Base-by-base conservation (phyloP, 2,329 filamentous ascomycete genomes). In the Neofusicoccum kwambonambiense region DNA sequence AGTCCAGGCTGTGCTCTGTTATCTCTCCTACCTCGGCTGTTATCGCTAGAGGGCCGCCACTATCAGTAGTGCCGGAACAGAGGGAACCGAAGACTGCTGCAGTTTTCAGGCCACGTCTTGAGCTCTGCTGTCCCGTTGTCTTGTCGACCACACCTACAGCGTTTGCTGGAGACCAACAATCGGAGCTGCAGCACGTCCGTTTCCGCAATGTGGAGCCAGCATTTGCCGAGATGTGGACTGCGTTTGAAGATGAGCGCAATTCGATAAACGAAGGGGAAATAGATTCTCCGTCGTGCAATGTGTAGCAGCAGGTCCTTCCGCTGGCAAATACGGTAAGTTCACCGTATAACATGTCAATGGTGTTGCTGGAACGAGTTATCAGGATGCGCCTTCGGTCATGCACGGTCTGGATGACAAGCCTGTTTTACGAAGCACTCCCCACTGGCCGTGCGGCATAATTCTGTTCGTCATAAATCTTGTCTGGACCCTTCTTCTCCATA, bases 241-340 rank as follows among this genome's bases (percentile, higher is more conserved):
- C 37, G 54, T 57, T 56, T 34, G 52, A 57, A 39, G 51, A 54
- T 56, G 51, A 56, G 51, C 51, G 35, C 37, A 15, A 19, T 19
- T 15, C 34, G 52, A 57, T 57, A 57, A 15, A 57, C 54, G 54
- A 35, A 57, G 39, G 39, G 17, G 39, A 45, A 31, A 17, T 57
- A 44, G 22, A 44, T 57, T 34, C 39, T 57, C 54, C 54, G 54
- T 3, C n/a, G n/a, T 41, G 54, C 54, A 57, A 45, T 45, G 52
- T 56, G 17, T 56, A 19, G 34, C 17, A 27, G 19, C 35, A 42
- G 52, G 37, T 56, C 52, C 37, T 4, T 56, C 52, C 52, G 37
- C 15, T 4, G 5, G 27, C 35, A 19, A 17, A 56, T 42, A 12
- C 52, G 37, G 52, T 11, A 56, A 31, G 12, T 42, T 19, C 51